A percentile compares a stretch with the other conserved stretches of the same genome.
phyloP scores from a whole-genome alignment of 306 rosid genomes.

The Castanopsis chinensis region DNA sequence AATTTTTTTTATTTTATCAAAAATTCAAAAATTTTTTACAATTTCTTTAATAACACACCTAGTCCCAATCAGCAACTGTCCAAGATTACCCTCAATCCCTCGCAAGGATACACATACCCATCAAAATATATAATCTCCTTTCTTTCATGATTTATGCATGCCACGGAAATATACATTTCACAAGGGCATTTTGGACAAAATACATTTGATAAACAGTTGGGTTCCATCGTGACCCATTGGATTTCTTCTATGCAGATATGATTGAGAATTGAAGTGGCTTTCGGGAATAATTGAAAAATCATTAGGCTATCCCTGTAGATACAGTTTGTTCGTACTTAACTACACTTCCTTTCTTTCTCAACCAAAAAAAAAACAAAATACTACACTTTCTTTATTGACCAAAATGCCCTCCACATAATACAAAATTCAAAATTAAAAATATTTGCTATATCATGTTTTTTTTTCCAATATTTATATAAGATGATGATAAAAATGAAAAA shows the following conservation, averaged over 20 bases:
- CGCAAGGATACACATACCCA: background rate
- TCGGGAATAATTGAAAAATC: conserved; percentile 17
- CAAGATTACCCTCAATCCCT: background rate
- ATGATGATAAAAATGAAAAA: background rate
- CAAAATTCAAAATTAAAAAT: background rate
- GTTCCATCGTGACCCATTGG: background rate
- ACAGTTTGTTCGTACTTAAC: background rate
- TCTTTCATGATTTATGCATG: background rate
- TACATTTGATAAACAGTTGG: background rate
- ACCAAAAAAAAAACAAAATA: too few relatives aligned
- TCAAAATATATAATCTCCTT: too few relatives aligned
- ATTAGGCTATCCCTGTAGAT: background rate
- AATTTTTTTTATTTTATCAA: too few relatives aligned
- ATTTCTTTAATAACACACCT: too few relatives aligned
- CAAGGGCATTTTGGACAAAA: conserved; percentile 8
- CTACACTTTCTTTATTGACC: background rate
- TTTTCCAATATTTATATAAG: background rate
- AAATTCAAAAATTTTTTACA: too few relatives aligned
- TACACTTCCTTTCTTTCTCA: too few relatives aligned
- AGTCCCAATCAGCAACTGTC: background rate
- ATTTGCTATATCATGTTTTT: background rate
- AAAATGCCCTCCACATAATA: background rate
- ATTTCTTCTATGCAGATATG: background rate
- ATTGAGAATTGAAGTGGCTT: background rate
- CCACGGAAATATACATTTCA: background rate